phyloP scores from a whole-genome alignment of 2,329 filamentous ascomycete species.

The Fusarium sacchari region DNA sequence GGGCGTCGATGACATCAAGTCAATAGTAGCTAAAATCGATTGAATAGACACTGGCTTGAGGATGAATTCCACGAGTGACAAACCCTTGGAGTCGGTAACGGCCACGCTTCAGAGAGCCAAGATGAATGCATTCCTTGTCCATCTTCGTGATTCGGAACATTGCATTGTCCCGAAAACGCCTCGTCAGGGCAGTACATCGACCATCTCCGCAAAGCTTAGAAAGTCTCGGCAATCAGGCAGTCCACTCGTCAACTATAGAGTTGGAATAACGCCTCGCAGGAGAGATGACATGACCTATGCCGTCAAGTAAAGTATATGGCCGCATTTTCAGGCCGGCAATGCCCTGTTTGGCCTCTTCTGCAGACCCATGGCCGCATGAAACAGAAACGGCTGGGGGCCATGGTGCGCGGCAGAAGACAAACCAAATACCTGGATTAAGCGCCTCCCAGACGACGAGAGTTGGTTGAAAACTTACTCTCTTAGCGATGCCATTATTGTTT shows the following conservation, averaged over 20 bases:
- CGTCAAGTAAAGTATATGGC: slow-evolving; percentile 1
- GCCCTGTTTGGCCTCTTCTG: slow-evolving; percentile 6
- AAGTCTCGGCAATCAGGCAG: background rate
- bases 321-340: slow-evolving; percentile 12
- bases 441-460: slow-evolving; percentile 19
- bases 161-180: background rate
- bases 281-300: background rate
- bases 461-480: background rate
- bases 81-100: background rate
- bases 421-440: slow-evolving; percentile 38
- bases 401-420: slow-evolving; percentile 37
- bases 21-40: background rate
- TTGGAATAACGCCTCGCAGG: slow-evolving; percentile 7
- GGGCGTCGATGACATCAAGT: background rate
- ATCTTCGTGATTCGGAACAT: background rate
- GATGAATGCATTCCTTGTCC: slow-evolving; percentile 9
- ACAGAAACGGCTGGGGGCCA: slow-evolving; percentile 9
- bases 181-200: background rate
- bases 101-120: background rate
- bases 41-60: background rate
- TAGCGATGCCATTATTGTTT: background rate
- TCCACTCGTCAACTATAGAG: background rate
- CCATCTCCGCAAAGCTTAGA: background rate
- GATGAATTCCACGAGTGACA: background rate
- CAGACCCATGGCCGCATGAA: slow-evolving; percentile 13